Evolutionary conservation across 305 asterid species (phyloP).

Genomic region (Solanum hybrid): DNA sequence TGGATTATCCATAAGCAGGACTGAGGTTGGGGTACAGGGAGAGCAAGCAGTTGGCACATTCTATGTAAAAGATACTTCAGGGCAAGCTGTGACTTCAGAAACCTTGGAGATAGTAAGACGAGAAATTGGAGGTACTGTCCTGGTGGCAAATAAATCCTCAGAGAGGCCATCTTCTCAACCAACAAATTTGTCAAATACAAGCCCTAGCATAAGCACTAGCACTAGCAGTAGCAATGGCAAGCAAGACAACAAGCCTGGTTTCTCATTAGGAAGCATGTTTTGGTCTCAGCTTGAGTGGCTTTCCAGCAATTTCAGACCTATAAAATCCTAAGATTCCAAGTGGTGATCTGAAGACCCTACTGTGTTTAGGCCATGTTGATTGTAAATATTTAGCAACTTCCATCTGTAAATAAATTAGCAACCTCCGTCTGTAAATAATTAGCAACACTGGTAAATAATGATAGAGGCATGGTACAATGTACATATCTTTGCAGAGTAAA

Average conservation of each 20-base stretch:
- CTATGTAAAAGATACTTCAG: constrained; percentile 60
- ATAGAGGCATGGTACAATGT: not conserved
- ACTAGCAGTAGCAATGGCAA: not conserved
- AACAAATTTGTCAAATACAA: constrained; percentile 8
- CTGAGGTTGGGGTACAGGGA: constrained; percentile 53
- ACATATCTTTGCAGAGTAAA: not conserved
- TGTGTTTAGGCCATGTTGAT: not conserved
- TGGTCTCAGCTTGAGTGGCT: constrained; percentile 71
- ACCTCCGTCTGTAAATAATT: constrained; percentile 9
- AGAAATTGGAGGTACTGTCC: constrained; percentile 46
- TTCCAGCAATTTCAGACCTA: constrained; percentile 52
- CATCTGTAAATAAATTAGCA: constrained; percentile 8
- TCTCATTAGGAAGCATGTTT: constrained; percentile 52
- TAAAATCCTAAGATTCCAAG: constrained; percentile 28
- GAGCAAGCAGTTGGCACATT: constrained; percentile 70
- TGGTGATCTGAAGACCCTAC: not conserved
- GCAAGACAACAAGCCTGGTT: constrained; percentile 30
- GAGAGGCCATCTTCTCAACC: constrained; percentile 4
- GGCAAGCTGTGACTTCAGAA: constrained; percentile 35
- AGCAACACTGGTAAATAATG: not conserved
- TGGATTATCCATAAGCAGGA: constrained; percentile 65
- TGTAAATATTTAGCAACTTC: not conserved
- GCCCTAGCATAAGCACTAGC: constrained; percentile 12
- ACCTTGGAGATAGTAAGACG: constrained; percentile 43
- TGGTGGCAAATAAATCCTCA: constrained; percentile 23